phyloP scores from a whole-genome alignment of 345 rosid genomes.

The Hypericum perforatum region DNA sequence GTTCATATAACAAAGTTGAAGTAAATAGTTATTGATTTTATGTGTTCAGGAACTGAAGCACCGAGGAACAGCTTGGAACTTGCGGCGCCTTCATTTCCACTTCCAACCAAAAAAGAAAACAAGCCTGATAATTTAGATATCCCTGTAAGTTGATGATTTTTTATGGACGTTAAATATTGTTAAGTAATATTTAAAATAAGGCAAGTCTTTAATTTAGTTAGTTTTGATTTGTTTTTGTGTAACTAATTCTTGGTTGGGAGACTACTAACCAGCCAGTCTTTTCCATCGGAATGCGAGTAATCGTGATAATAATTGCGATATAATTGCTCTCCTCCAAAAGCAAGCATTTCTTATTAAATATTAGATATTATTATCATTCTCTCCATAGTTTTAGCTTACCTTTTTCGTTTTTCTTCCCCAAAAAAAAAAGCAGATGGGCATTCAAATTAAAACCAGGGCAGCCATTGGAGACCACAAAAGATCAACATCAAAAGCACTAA shows the following conservation, averaged over 20 bases:
- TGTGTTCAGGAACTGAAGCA: slow-evolving; percentile 50
- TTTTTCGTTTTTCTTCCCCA: slow-evolving; percentile 1
- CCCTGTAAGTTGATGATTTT: slow-evolving; percentile 32
- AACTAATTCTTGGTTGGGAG: slow-evolving; percentile 13
- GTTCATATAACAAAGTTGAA: no score
- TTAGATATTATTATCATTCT: no score
- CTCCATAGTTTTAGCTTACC: not conserved
- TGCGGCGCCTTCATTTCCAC: slow-evolving; percentile 32
- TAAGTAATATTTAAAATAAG: no score
- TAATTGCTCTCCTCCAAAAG: no score
- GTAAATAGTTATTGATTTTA: not conserved
- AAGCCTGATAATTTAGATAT: slow-evolving; percentile 25
- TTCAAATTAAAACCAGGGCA: slow-evolving; percentile 55
- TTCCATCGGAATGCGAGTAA: slow-evolving; percentile 16
- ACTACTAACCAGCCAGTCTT: slow-evolving; percentile 5
- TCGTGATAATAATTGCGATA: slow-evolving; percentile 21
- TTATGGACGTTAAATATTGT: no score
- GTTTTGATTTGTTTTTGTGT: not conserved
- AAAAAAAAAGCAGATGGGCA: slow-evolving; percentile 40
- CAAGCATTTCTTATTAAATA: no score
- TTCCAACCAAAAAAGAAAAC: slow-evolving; percentile 24
- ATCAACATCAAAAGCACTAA: slow-evolving; percentile 17
- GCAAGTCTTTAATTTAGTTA: no score
- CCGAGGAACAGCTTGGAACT: slow-evolving; percentile 82
- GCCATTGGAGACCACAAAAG: slow-evolving; percentile 23